These are phyloP conservation scores for Aaosphaeria pasadenensis DNA, from an alignment of 2,329 filamentous ascomycete species.

Conservation along the genomic window DNA sequence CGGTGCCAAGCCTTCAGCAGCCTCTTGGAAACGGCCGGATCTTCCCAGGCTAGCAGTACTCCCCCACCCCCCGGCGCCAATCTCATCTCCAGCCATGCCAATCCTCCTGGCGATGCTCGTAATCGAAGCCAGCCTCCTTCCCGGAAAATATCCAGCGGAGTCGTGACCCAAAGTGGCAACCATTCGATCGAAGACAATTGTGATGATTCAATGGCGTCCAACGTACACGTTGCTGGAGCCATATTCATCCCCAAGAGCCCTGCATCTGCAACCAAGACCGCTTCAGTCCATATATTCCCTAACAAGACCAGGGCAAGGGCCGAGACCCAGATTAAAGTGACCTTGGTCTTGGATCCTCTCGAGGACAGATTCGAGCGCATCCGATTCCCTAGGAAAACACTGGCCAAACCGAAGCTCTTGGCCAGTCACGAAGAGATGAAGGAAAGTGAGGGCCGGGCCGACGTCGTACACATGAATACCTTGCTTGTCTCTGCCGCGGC, in stretches of 20 bases:
- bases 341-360: constrained; percentile 72
- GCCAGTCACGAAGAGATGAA: constrained; percentile 66
- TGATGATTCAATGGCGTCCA: too few species aligned
- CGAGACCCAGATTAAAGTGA: constrained; percentile 92
- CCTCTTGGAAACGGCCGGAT: constrained; percentile 6
- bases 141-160: constrained; percentile 11
- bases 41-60: constrained; percentile 16
- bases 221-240: too few species aligned
- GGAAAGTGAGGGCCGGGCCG: constrained; percentile 71
- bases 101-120: constrained; percentile 26
- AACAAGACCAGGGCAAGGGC: constrained; percentile 73
- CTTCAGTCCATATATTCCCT: constrained; percentile 16
- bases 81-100: constrained; percentile 29
- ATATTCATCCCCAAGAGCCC: background rate
- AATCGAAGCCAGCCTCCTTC: constrained; percentile 30
- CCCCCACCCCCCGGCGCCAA: constrained; percentile 24
- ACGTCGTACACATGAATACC: constrained; percentile 20
- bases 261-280: constrained; percentile 1
- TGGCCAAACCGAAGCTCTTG: constrained; percentile 89
- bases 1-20: constrained; percentile 1
- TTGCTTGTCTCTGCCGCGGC: constrained; percentile 83
- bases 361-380: constrained; percentile 75
- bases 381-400: constrained; percentile 84
- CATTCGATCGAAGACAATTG: too few species aligned
- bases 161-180: constrained; percentile 19